Evolutionary conservation across 2,329 filamentous ascomycete genomes (phyloP), one percentile per base, ranked within the genome.

Genomic region (Colletotrichum falcatum): DNA sequence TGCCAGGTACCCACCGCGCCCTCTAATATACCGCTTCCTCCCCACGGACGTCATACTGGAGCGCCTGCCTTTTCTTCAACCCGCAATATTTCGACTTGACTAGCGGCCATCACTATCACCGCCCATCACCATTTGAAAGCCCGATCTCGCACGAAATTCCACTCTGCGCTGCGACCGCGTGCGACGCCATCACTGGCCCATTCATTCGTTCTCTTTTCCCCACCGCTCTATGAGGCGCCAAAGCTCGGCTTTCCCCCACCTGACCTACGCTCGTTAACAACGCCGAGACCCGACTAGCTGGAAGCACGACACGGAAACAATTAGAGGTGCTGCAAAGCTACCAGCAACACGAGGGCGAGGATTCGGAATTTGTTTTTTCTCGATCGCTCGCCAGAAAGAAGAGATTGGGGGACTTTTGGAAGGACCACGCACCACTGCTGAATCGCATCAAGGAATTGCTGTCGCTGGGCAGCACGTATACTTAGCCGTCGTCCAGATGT

Each of bases 401-500:
- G 54, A 71, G 46, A 65, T 48, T 51, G 54, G 51, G 51, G 35
- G 39, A 20, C 35, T 58, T 58, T 37, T 46, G 46, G 56, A 53
- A 59, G 42, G 33, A 39, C 16, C 35, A 28, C 42, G 62, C 46
- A 26, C 42, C 9, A 48, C 42, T 64, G 54, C 59, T 73, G 72
- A 70, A 66, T 46, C 60, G 44, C 58, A 62, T 30, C 28, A 55
- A 44, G 58, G 65, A 59, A 49, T 26, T 26, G 81, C 75, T 73
- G 73, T 73, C 75, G 65, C 58, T 35, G 61, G 70, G 72, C 75
- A 73, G 75, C 74, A 66, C 72, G 68, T 39, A 62, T 28, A 37
- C 16, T 56, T 62, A 56, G 35, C 61, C 16, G 26, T 35, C 63
- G 30, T 70, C 56, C 66, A 65, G 12, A 81, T 81, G 79, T 80